Evolutionary conservation across 2,329 filamentous ascomycete species (phyloP), one percentile per base, ranked within the genome.

Genomic region (Penicillium sp.): DNA sequence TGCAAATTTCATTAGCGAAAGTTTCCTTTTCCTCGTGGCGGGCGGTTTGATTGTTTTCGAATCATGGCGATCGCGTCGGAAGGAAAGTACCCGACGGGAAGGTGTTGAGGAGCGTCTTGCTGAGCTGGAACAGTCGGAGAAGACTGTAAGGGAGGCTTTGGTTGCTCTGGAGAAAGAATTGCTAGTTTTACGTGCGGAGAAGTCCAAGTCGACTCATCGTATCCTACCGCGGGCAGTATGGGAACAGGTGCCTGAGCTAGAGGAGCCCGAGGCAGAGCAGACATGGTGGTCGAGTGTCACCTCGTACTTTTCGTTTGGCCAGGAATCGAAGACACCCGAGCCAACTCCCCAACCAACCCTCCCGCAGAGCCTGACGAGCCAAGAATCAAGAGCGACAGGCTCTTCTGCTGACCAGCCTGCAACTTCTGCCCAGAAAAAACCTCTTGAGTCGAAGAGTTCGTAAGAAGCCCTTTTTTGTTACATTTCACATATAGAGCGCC

Each of bases 1-100:
- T 3, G 87, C 87, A 3, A 89, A 87, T 61, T 89, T 90, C 66
- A 87, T 88, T 49, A 85, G 85, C 31, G 87, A 90, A 67, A 75
- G 83, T 0, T 90, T 90, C 67, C 79, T 90, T 39, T 89, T 89
- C 64, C 65, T 80, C 4, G 87, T 89, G 13, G 87, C 84, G 1
- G 85, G 84, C 6, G 77, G 82, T 0, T 72, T 89, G 58, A 85
- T 90, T 45, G 70, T 89, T 0, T 85, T 85, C 53, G 87, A 90
- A 67, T 81, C 82, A 21, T 85, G 81, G 80, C 76, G 86, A 54
- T 83, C 83, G 29, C 77, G 85, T 52, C 78, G 83, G 58, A 89
- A 89, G 68, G 85, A 86, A 60, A 81, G 76, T 49, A 83, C 78
- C 23, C 77, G 85, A 48, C 74, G 85, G 54, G 85, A 88, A 55